Evolutionary conservation across 495 filamentous ascomycete genomes (phyloP).

Genomic region (Haplographium delicatum): DNA sequence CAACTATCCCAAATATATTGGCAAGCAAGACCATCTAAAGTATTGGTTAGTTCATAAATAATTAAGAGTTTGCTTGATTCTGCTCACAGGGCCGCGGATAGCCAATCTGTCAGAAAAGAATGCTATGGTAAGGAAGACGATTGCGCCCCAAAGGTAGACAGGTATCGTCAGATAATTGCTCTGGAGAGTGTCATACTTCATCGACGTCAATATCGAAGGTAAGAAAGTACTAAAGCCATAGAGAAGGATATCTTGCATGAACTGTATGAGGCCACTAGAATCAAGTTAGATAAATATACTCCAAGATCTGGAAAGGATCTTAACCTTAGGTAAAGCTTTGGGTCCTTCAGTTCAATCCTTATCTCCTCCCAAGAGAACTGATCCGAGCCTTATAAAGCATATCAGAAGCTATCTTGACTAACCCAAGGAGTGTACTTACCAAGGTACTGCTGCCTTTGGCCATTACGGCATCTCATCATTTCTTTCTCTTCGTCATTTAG

Average conservation of each 20-base stretch:
- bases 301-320: background rate
- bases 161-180: slow-evolving; percentile 38
- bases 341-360: slow-evolving; percentile 33
- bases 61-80: background rate
- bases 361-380: slow-evolving; percentile 49
- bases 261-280: slow-evolving; percentile 40
- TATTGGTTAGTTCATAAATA: slow-evolving; percentile 10
- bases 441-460: slow-evolving; percentile 10
- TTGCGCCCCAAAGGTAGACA: slow-evolving; percentile 33
- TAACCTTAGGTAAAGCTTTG: slow-evolving; percentile 28
- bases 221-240: slow-evolving; percentile 58
- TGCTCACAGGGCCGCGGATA: slow-evolving; percentile 1
- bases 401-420: background rate
- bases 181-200: slow-evolving; percentile 46
- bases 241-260: slow-evolving; percentile 49
- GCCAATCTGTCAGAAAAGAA: slow-evolving; percentile 32
- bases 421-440: background rate
- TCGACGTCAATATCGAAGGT: slow-evolving; percentile 47
- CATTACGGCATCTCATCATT: slow-evolving; percentile 35
- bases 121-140: slow-evolving; percentile 38
- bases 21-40: slow-evolving; percentile 34
- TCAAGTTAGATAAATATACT: background rate
- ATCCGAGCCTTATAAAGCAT: slow-evolving; percentile 40
- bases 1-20: slow-evolving; percentile 43
- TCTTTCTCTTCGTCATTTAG: slow-evolving; percentile 44